These are phyloP conservation scores for Condylostoma magnum DNA, from an alignment of 169 alveolate genomes.

Conservation along the genomic window DNA sequence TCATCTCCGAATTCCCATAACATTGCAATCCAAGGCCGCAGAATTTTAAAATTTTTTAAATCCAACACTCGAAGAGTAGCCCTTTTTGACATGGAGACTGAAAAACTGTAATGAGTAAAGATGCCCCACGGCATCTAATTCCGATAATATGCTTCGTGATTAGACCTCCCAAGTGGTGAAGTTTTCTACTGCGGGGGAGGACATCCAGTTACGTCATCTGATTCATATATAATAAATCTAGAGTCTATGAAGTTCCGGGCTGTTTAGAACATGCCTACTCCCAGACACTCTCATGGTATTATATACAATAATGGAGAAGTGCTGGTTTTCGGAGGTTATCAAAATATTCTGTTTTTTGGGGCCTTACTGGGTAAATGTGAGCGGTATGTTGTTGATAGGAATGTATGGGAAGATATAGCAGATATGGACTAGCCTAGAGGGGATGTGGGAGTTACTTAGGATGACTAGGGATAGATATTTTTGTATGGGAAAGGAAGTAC, in stretches of 20 bases:
- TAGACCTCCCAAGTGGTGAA: background rate
- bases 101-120: background rate
- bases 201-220: background rate
- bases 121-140: background rate
- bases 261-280: background rate
- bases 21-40: background rate
- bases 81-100: background rate
- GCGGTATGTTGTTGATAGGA: background rate
- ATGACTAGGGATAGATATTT: background rate
- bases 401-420: background rate
- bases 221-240: background rate
- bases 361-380: background rate
- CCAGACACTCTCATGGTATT: conserved; percentile 13
- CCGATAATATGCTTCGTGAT: background rate
- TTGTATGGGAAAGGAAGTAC: background rate
- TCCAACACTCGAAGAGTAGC: background rate
- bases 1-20: background rate
- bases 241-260: background rate
- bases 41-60: background rate
- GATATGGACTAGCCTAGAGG: background rate
- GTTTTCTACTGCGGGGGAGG: conserved; percentile 13
- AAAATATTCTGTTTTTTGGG: conserved; percentile 11
- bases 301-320: background rate
- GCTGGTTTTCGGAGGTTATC: conserved; percentile 7
- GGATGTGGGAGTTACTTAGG: background rate